Percentiles rank a stretch among this genome's conserved stretches.
phyloP scores from a whole-genome alignment of 2,329 filamentous ascomycete species.

The Diaporthe citrichinensis region DNA sequence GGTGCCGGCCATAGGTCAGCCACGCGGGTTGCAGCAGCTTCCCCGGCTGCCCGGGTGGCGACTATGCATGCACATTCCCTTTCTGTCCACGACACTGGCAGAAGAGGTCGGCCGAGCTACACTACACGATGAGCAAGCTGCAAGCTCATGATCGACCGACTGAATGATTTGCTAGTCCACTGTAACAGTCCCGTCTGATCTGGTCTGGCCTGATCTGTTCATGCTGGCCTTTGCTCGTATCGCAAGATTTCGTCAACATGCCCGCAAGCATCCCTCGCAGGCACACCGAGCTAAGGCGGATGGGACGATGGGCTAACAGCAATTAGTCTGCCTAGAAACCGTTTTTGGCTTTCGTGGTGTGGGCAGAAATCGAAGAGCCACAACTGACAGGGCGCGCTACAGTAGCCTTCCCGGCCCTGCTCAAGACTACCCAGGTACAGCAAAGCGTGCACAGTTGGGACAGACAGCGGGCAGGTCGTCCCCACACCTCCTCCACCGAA shows the following conservation, averaged over 20 bases:
- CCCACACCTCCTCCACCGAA: background rate
- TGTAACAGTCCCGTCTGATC: background rate
- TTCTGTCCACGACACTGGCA: background rate
- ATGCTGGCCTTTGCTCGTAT: constrained; percentile 1
- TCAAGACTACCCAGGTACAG: background rate
- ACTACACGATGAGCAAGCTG: background rate
- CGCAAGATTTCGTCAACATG: constrained; percentile 19
- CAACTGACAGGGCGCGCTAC: constrained; percentile 21
- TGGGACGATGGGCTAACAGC: constrained; percentile 1
- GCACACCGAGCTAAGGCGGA: background rate
- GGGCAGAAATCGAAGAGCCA: background rate
- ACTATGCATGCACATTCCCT: background rate
- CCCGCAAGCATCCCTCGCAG: constrained; percentile 9
- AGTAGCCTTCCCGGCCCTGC: constrained; percentile 22
- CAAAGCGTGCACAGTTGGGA: background rate
- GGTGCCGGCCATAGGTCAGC: constrained; percentile 3
- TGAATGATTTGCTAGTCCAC: background rate
- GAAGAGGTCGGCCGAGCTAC: background rate
- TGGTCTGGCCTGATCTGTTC: background rate
- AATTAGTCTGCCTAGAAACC: background rate
- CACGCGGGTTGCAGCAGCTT: background rate
- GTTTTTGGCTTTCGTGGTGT: constrained; percentile 17
- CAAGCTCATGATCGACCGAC: background rate
- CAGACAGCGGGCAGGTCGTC: background rate
- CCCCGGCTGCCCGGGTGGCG: constrained; percentile 27